Conservation (phyloP, 129 eudicot species). For the Centaurea solstitialis region DNA sequence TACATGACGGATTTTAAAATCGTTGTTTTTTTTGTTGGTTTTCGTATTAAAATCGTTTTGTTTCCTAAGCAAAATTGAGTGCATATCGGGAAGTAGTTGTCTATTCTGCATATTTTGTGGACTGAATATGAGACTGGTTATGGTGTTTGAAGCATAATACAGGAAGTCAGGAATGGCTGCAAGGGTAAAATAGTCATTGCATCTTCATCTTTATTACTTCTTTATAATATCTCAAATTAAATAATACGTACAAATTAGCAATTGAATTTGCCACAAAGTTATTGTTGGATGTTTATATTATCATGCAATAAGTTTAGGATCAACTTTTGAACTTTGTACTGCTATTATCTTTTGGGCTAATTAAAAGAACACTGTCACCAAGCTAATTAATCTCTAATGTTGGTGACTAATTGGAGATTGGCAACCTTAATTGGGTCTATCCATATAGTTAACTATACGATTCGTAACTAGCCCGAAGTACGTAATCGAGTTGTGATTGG, state of each 20-base stretch:
- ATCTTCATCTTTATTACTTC: neutral
- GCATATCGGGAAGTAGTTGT: neutral
- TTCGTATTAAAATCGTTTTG: neutral
- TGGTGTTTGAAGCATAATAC: neutral
- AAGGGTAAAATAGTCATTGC: neutral
- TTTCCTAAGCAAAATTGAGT: neutral
- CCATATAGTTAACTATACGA: no score
- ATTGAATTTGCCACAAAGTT: neutral
- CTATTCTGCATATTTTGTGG: neutral
- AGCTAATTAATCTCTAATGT: no score
- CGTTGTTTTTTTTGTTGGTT: neutral
- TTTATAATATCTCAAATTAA: no score
- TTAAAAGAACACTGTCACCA: no score
- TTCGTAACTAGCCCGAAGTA: no score
- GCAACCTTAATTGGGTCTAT: no score
- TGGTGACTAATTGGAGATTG: no score
- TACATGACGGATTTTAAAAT: neutral
- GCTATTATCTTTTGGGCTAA: neutral
- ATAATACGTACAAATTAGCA: neutral
- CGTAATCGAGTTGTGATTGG: neutral
- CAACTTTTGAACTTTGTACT: no score
- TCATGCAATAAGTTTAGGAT: no score
- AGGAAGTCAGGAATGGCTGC: neutral
- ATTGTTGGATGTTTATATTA: neutral
- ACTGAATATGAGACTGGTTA: neutral